Conservation (phyloP, 768 basidiomycete species). For the Tricholoma sp. region DNA sequence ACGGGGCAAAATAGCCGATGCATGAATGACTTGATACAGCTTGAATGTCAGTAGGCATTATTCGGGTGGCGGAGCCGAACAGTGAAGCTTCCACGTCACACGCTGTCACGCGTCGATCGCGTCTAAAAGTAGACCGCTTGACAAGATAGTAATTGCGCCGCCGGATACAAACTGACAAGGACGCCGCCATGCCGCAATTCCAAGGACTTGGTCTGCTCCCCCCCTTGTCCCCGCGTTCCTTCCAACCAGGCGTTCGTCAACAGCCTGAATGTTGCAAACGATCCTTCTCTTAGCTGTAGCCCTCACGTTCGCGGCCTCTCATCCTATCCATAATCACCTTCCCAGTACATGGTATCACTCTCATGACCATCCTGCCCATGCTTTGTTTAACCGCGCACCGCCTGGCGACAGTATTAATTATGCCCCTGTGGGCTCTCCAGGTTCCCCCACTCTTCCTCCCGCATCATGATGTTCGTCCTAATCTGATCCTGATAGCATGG, state of each 20-base stretch:
- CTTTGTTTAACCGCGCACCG: conserved; percentile 54
- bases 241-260: background rate
- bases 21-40: too few species aligned
- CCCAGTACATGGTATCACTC: conserved; percentile 57
- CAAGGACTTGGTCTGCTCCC: background rate
- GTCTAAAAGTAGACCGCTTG: too few species aligned
- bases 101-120: too few species aligned
- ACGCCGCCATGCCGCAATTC: too few species aligned
- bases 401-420: conserved; percentile 43
- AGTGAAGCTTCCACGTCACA: too few species aligned
- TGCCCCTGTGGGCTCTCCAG: conserved; percentile 52
- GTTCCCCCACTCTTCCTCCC: conserved; percentile 28
- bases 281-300: conserved; percentile 21
- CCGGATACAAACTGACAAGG: too few species aligned
- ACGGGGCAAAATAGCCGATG: too few species aligned
- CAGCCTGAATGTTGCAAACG: conserved; percentile 13
- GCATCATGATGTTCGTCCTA: background rate
- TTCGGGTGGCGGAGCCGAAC: too few species aligned
- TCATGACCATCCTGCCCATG: conserved; percentile 52
- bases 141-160: too few species aligned
- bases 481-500: conserved; percentile 52
- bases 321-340: conserved; percentile 23
- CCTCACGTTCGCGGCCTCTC: conserved; percentile 18
- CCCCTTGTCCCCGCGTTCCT: background rate
- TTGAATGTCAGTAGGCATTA: too few species aligned